Evolutionary conservation across 1,284 basidiomycete genomes (phyloP), one percentile per base, ranked within the genome.

Genomic region (Microbotryum silenes-acaulis): DNA sequence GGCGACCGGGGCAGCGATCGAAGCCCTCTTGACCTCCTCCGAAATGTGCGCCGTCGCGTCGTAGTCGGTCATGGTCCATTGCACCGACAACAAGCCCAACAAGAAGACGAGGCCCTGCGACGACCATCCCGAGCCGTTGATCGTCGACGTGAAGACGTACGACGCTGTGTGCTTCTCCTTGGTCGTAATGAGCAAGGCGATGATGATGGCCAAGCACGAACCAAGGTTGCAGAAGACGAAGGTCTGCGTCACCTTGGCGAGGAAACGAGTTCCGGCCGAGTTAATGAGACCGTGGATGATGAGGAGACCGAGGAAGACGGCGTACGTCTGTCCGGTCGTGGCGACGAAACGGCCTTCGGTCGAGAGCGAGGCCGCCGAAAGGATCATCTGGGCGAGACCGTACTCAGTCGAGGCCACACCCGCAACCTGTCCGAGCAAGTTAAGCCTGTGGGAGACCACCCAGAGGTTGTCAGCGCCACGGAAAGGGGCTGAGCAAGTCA

Each of bases 151-250:
- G 64, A 96, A 96, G 25, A 91, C 86, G 74, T 91, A 92, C 14
- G 74, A 78, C 1, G 84, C 82, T 10, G 77, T 67, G 72, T 93
- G 89, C 87, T 94, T 93, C 67, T 92, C 80, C 77, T 50, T 85
- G 0, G 88, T 88, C 70, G 82, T 88, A 25, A 88, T 87, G 21
- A 94, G 81, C 14, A 94, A 81, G 6, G 86, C 83, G 72, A 94
- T 88, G 71, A 91, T 87, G 72, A 92, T 91, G 45, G 77, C 71
- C 51, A 77, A 61, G n/a, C 75, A 47, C 37, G 57, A 79, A 49
- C 88, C 89, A 57, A 93, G 77, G 74, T 93, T 92, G 72, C 92
- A 79, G 73, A 94, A 92, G 18, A 96, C 87, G 72, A 92, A 96
- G 44, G 82, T 82, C 57, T 81, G 81, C 1, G 91, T 88, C 66